phyloP scores from a whole-genome alignment of 805 yeast genomes.

The Candida andamanensis region DNA sequence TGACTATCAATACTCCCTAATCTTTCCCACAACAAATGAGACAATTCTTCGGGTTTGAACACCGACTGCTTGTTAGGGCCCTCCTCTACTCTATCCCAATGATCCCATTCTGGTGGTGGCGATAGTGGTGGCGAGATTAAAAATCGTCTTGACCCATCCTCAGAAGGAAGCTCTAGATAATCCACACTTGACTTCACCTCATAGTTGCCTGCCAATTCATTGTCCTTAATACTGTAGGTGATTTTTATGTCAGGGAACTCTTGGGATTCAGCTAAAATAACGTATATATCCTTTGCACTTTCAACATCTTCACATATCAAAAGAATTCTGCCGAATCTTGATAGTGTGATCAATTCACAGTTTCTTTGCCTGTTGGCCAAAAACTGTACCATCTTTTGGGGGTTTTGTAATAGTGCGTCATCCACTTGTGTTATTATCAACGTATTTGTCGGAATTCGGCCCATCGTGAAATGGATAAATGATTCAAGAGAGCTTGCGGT shows the following conservation, averaged over 20 bases:
- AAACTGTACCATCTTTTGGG: conserved; percentile 20
- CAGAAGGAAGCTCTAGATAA: conserved; percentile 38
- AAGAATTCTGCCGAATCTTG: conserved; percentile 29
- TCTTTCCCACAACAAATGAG: conserved; percentile 41
- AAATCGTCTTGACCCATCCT: conserved; percentile 31
- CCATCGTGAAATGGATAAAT: conserved; percentile 3
- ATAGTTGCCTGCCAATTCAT: conserved; percentile 14
- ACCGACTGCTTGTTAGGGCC: conserved; percentile 34
- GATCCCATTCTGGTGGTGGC: conserved; percentile 42
- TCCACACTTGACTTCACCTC: conserved; percentile 14
- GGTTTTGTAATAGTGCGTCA: conserved; percentile 18
- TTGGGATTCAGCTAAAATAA: conserved; percentile 11
- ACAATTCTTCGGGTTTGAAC: conserved; percentile 34
- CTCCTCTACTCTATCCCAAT: conserved; percentile 37
- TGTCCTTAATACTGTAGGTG: conserved; percentile 32
- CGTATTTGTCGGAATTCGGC: conserved; percentile 27
- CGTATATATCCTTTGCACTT: conserved; percentile 18
- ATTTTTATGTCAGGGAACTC: conserved; percentile 16
- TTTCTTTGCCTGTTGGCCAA: conserved; percentile 19
- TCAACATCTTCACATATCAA: conserved; percentile 24
- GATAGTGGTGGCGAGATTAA: conserved; percentile 43
- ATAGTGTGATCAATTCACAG: conserved; percentile 30
- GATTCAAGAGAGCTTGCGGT: not conserved
- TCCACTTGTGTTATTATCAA: conserved; percentile 29
- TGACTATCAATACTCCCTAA: conserved; percentile 37